Base-by-base conservation (phyloP, 805 yeast species). In the Cyberlindnera americana region DNA sequence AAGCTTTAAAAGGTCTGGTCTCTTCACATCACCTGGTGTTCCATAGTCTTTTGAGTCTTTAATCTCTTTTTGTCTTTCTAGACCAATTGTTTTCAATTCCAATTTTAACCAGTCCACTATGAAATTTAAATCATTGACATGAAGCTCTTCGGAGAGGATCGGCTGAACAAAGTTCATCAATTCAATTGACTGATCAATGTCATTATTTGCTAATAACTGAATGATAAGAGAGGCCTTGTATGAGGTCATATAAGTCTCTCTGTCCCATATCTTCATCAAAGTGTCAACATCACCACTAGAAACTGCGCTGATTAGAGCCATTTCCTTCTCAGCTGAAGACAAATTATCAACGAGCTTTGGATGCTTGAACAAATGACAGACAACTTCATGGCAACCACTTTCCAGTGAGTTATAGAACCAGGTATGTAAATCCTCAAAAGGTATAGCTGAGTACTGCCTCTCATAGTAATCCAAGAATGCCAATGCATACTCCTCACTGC, bases 1-100 rank as follows among this genome's bases (percentile, higher is more conserved):
- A 34, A 38, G 25, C 3, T 23, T 15, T 1, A 18, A n/a, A 19
- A 51, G 46, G 27, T 53, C 57, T 8, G 49, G 43, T 29, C 55
- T 43, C 30, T 51, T 54, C 12, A 53, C 29, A 29, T 41, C 40
- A 24, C 24, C 29, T 6, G 22, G 27, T 6, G 19, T 4, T 6
- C 26, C 38, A 37, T 15, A 44, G 15, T 29, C 38, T 22, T 36
- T 25, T 14, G 29, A 21, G 24, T 7, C 24, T 3, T 18, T 12
- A 23, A 35, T 37, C 3, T 22, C 22, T 18, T 28, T 31, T n/a
- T 43, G 42, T 23, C 53, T 40, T 6, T 28, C 22, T 2, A 33
- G 14, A 5, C 49, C 47, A 7, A 25, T 31, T 5, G 13, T 16
- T n/a, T 18, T 34, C 4, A 50, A 28, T 9, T 44, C 46, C 2